Percentiles rank a stretch among this genome's conserved stretches.
Evolutionary conservation across 2,329 filamentous ascomycete genomes (phyloP).

Genomic region (Drechslerella dactyloides): DNA sequence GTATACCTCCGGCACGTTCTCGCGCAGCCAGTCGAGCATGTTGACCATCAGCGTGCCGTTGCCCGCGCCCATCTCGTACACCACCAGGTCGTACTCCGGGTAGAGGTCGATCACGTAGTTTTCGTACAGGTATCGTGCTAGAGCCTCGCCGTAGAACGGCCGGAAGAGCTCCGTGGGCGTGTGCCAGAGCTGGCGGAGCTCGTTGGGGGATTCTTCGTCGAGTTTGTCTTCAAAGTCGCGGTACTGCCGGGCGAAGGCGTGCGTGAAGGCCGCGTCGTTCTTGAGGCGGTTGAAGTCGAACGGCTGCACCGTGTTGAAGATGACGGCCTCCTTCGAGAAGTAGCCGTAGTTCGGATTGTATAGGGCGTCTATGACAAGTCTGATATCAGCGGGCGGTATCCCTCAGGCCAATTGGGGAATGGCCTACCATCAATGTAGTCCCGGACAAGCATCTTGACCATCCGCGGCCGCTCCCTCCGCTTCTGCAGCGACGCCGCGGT

Average conservation of each 20-base stretch:
- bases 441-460: constrained; percentile 94
- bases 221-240: constrained; percentile 87
- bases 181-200: constrained; percentile 92
- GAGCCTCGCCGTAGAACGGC: constrained; percentile 94
- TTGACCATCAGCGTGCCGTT: constrained; percentile 98
- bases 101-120: constrained; percentile 95
- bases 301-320: constrained; percentile 89
- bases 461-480: constrained; percentile 75
- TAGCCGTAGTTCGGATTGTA: constrained; percentile 96
- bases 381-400: constrained; percentile 56
- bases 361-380: constrained; percentile 72
- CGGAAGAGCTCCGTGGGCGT: constrained; percentile 96
- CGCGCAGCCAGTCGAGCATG: constrained; percentile 93
- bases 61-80: constrained; percentile 98
- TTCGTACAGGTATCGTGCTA: constrained; percentile 91
- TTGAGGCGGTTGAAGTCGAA: constrained; percentile 83
- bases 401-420: neutral
- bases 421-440: constrained; percentile 90
- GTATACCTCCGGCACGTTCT: constrained; percentile 88
- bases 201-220: constrained; percentile 72
- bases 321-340: constrained; percentile 94
- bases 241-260: constrained; percentile 77
- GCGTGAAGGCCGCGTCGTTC: constrained; percentile 85
- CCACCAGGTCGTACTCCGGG: constrained; percentile 94
- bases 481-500: constrained; percentile 78